Percentiles rank a stretch among this genome's conserved stretches.
Conservation (phyloP, 164 flowering plant species). For the Kingdonia uniflora region DNA sequence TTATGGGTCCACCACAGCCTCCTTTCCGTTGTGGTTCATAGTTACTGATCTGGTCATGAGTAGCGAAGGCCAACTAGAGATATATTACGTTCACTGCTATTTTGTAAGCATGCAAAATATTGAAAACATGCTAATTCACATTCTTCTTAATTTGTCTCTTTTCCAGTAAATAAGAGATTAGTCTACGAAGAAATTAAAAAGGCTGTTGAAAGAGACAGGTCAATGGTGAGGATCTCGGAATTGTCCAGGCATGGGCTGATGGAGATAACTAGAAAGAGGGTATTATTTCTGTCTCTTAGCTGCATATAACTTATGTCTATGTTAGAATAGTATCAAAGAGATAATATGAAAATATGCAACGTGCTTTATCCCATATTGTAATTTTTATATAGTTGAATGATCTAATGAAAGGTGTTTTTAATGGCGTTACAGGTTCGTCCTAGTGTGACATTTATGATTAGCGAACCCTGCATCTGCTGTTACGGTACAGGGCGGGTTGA, state of each 20-base stretch:
- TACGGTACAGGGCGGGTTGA: constrained; percentile 92
- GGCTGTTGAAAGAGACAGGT: constrained; percentile 84
- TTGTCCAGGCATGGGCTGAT: constrained; percentile 88
- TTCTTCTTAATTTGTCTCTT: background rate
- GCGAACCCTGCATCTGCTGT: constrained; percentile 90
- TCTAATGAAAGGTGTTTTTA: constrained; percentile 8
- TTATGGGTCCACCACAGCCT: too few relatives aligned
- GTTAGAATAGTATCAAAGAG: background rate
- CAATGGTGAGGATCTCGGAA: constrained; percentile 76
- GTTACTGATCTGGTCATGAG: background rate
- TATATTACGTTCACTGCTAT: too few relatives aligned
- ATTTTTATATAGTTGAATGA: too few relatives aligned
- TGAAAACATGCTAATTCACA: background rate
- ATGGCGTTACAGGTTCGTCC: constrained; percentile 73
- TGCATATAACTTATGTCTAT: background rate
- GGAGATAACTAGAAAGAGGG: constrained; percentile 98
- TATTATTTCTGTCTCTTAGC: constrained; percentile 17
- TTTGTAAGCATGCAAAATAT: background rate
- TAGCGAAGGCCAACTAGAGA: too few relatives aligned
- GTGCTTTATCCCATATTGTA: too few relatives aligned
- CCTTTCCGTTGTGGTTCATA: background rate
- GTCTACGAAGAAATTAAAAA: constrained; percentile 89
- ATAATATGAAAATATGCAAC: background rate
- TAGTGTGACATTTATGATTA: constrained; percentile 93
- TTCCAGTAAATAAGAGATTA: constrained; percentile 73